phyloP scores from a whole-genome alignment of 345 rosid species.

The Angophora floribunda region DNA sequence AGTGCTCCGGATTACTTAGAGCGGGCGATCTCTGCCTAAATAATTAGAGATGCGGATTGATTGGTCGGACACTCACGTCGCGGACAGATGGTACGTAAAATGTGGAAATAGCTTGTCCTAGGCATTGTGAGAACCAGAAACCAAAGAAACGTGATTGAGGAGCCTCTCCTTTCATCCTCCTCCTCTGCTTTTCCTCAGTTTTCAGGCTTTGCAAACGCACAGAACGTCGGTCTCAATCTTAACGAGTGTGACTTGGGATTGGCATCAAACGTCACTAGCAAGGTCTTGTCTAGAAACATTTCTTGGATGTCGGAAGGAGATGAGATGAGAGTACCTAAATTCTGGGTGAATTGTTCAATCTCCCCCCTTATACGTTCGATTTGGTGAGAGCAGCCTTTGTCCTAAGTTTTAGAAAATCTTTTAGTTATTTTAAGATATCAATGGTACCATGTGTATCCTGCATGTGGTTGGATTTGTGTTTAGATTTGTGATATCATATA shows the following conservation, averaged over 20 bases:
- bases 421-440: not conserved
- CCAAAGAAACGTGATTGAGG: not conserved
- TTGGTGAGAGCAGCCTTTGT: not conserved
- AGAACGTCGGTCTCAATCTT: not conserved
- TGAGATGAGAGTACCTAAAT: not conserved
- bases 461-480: not conserved
- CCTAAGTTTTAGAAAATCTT: not conserved
- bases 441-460: not conserved
- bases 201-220: not conserved
- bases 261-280: not conserved
- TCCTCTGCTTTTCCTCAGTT: not conserved
- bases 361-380: not conserved
- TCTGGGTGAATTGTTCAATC: not conserved
- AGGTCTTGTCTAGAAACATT: not conserved
- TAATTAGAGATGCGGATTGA: not conserved
- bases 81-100: not conserved
- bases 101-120: not conserved
- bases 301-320: not conserved
- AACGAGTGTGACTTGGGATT: not conserved
- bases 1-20: not conserved
- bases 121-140: not conserved
- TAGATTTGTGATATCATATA: not conserved
- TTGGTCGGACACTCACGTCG: not conserved
- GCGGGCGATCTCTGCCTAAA: not conserved
- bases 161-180: not conserved